A percentile compares a stretch with the other conserved stretches of the same genome.
phyloP scores from a whole-genome alignment of 257 asterid species.

The Cordia subcordata region DNA sequence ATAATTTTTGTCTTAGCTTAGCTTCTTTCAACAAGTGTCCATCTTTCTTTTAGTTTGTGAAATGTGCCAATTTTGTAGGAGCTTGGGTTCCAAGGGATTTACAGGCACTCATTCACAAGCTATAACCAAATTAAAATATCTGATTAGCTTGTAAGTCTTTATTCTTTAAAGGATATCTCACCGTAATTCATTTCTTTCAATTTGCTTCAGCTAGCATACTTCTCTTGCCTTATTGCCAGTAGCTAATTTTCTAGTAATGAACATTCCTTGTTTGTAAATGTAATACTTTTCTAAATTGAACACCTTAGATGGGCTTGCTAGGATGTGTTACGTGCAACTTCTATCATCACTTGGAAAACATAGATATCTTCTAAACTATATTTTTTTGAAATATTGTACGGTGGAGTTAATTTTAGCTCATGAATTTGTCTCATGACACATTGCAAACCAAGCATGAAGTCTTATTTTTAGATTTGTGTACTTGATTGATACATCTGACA shows the following conservation, averaged over 20 bases:
- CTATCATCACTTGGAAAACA: neutral
- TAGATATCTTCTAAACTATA: too few relatives aligned
- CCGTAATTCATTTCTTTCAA: neutral
- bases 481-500: neutral
- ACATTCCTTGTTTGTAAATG: neutral
- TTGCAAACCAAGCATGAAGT: neutral
- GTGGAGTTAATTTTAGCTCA: neutral
- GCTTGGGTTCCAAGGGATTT: conserved; percentile 66
- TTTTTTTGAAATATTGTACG: too few relatives aligned
- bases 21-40: neutral
- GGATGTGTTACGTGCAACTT: neutral
- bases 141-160: conserved; percentile 59
- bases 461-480: too few relatives aligned
- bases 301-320: neutral
- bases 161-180: neutral
- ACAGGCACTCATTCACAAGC: conserved; percentile 74
- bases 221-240: neutral
- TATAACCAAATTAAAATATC: conserved; percentile 53
- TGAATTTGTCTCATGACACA: neutral
- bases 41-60: conserved; percentile 1
- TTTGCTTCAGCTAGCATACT: neutral
- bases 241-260: neutral
- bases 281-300: neutral
- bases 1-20: too few relatives aligned
- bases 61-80: conserved; percentile 40